phyloP scores from a whole-genome alignment of 2,329 filamentous ascomycete species.

The Pseudodiploospora longispora region DNA sequence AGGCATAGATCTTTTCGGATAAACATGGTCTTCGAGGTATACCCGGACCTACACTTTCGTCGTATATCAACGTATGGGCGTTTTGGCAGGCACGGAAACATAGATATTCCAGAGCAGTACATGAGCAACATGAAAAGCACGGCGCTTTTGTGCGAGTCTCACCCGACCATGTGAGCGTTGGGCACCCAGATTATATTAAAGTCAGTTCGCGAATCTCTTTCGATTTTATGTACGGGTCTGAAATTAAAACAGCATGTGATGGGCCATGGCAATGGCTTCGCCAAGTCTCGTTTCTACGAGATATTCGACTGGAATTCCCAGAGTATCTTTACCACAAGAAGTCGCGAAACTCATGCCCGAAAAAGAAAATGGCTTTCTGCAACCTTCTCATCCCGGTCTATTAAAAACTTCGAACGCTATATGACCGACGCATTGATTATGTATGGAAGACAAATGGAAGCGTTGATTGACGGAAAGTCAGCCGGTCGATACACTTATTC shows the following conservation, averaged over 20 bases:
- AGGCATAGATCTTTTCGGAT: not conserved
- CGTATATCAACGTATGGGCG: not conserved
- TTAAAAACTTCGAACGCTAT: not conserved
- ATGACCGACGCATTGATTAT: not conserved
- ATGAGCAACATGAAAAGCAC: constrained; percentile 1
- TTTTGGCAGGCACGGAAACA: not conserved
- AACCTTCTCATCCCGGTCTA: not conserved
- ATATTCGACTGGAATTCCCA: constrained; percentile 1
- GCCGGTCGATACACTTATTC: not conserved
- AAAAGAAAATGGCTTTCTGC: constrained; percentile 1
- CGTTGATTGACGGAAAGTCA: not conserved
- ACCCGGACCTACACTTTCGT: not conserved
- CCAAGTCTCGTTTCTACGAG: constrained; percentile 1
- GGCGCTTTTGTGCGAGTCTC: not conserved
- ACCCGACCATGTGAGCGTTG: not conserved
- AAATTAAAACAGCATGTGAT: no score
- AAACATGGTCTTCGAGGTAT: not conserved
- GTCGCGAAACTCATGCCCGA: not conserved
- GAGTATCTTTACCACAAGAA: constrained; percentile 1
- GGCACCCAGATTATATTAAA: not conserved
- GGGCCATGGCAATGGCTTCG: not conserved
- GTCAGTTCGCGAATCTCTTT: not conserved
- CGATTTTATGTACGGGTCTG: not conserved
- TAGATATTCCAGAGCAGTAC: constrained; percentile 1
- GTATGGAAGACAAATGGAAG: not conserved